Conservation (phyloP, 805 yeast genomes). For the Danielia reshetovae region DNA sequence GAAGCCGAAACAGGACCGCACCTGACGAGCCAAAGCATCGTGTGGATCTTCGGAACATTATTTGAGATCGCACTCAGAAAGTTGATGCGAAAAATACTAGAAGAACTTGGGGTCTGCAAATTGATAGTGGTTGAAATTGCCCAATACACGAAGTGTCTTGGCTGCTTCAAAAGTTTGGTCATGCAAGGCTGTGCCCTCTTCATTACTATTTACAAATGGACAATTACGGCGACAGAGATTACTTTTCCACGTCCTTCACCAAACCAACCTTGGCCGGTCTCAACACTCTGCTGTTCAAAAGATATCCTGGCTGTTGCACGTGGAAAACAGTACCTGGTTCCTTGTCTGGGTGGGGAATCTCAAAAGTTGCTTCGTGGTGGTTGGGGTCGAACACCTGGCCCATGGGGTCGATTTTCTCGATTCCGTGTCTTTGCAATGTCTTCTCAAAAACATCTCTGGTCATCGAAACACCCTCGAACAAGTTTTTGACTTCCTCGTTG, state of each 20-base stretch:
- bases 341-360: constrained; percentile 79
- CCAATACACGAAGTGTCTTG: no score
- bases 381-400: constrained; percentile 90
- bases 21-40: constrained; percentile 1
- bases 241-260: constrained; percentile 51
- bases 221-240: constrained; percentile 6
- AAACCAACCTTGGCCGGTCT: constrained; percentile 96
- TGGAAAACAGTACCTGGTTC: constrained; percentile 91
- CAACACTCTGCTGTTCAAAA: constrained; percentile 79
- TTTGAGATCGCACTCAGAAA: constrained; percentile 1
- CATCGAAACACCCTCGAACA: constrained; percentile 88
- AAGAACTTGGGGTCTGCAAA: no score
- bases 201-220: constrained; percentile 3
- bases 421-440: constrained; percentile 77
- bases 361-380: constrained; percentile 89
- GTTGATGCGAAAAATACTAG: no score
- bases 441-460: constrained; percentile 81
- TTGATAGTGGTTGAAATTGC: no score
- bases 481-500: constrained; percentile 47
- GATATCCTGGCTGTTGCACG: constrained; percentile 88
- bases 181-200: no score
- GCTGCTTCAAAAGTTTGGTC: no score
- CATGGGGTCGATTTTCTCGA: constrained; percentile 73
- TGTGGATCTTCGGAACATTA: neutral
- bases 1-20: constrained; percentile 7